Evolutionary conservation across 2,329 filamentous ascomycete genomes (phyloP).

Genomic region (Pseudopyricularia cyperi): DNA sequence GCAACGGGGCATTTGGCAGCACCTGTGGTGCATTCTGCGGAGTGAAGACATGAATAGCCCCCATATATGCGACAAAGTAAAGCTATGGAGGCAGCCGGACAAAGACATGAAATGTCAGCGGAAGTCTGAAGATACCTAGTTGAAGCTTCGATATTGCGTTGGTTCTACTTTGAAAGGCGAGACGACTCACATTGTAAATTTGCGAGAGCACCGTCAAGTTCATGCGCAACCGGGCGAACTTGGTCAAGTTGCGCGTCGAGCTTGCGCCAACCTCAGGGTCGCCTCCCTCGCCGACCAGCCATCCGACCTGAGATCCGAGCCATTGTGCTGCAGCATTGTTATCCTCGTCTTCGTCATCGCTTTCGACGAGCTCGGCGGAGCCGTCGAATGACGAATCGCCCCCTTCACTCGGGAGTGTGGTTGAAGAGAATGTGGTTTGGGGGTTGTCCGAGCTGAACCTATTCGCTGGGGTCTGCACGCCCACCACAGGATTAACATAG

Average conservation of each 20-base stretch:
- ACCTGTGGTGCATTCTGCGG: slow-evolving; percentile 34
- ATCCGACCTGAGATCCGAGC: neutral
- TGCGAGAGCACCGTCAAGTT: slow-evolving; percentile 48
- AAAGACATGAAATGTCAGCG: neutral
- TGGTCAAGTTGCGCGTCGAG: neutral
- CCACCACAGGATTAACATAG: slow-evolving; percentile 11
- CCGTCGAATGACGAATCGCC: neutral
- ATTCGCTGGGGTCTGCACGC: slow-evolving; percentile 14
- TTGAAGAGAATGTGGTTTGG: neutral
- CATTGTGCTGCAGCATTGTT: neutral
- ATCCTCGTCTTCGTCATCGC: slow-evolving; percentile 1
- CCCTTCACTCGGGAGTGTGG: neutral
- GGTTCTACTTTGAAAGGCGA: neutral
- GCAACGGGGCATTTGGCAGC: slow-evolving; percentile 32
- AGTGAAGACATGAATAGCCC: slow-evolving; percentile 43
- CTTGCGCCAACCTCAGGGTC: neutral
- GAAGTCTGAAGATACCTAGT: too few species aligned
- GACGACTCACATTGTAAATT: slow-evolving; percentile 33
- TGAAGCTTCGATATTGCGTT: too few species aligned
- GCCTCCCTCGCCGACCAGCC: neutral
- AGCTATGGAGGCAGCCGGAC: slow-evolving; percentile 25
- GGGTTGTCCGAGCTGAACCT: slow-evolving; percentile 7
- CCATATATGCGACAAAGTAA: slow-evolving; percentile 46
- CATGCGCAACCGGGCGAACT: slow-evolving; percentile 22
- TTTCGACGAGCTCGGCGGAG: neutral